phyloP scores from a whole-genome alignment of 179 eudicot species.

The Beta macrorhiza region DNA sequence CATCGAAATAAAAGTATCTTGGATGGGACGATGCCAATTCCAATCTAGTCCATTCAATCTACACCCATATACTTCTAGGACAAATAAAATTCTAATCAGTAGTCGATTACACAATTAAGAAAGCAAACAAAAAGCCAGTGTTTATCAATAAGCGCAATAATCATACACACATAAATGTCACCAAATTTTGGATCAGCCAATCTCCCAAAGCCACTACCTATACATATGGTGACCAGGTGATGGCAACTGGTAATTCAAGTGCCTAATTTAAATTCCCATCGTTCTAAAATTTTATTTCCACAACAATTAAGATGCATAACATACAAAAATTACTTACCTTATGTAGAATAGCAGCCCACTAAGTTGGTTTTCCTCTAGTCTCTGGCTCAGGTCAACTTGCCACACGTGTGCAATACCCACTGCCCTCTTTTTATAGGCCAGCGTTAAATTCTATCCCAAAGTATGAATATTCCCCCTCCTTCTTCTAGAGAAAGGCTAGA shows the following conservation, averaged over 20 bases:
- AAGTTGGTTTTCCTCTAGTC: slow-evolving; percentile 1
- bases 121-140: not conserved
- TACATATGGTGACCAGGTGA: not conserved
- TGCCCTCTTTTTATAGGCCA: slow-evolving; percentile 4
- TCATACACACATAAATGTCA: not conserved
- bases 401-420: not conserved
- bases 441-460: not conserved
- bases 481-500: too few relatives aligned
- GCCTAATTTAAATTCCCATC: not conserved
- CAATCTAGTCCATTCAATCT: too few relatives aligned
- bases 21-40: too few relatives aligned
- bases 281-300: not conserved
- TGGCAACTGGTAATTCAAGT: not conserved
- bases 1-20: too few relatives aligned
- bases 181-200: not conserved
- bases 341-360: not conserved
- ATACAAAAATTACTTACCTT: not conserved
- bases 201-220: not conserved
- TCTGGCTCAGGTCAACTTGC: not conserved
- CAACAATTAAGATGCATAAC: not conserved
- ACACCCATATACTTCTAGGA: not conserved
- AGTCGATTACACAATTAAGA: not conserved
- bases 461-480: not conserved
- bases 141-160: not conserved
- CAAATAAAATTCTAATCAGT: not conserved